phyloP scores from a whole-genome alignment of 345 rosid genomes.

The Luvunga scandens region DNA sequence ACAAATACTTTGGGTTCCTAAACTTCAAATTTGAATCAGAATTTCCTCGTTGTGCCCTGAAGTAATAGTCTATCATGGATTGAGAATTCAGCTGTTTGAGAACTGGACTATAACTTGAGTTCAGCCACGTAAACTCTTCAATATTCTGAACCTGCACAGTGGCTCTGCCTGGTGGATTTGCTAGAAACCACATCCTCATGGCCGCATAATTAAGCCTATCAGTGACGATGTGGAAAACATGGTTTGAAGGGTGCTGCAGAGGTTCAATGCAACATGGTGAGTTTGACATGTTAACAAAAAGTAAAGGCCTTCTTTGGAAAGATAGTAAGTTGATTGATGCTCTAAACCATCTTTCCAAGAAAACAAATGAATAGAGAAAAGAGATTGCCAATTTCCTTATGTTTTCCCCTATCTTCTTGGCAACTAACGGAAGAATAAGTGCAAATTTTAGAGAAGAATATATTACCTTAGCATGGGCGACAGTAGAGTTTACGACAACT shows the following conservation, averaged over 20 bases:
- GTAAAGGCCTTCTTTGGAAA: not conserved
- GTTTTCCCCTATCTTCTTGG: not conserved
- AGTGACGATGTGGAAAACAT: slow-evolving; percentile 91
- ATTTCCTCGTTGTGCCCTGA: slow-evolving; percentile 65
- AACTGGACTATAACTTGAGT: slow-evolving; percentile 94
- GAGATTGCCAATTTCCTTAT: not conserved
- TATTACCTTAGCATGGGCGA: slow-evolving; percentile 77
- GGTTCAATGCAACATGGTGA: slow-evolving; percentile 20
- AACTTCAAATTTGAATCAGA: slow-evolving; percentile 86
- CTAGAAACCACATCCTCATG: slow-evolving; percentile 98
- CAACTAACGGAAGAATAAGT: slow-evolving; percentile 3
- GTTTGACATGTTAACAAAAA: slow-evolving; percentile 12
- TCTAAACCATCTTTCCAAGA: not conserved
- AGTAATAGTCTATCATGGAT: slow-evolving; percentile 91
- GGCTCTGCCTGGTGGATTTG: slow-evolving; percentile 77
- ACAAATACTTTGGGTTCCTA: slow-evolving; percentile 93
- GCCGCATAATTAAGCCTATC: slow-evolving; percentile 96
- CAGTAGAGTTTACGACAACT: slow-evolving; percentile 89
- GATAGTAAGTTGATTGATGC: not conserved
- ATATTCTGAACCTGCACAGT: slow-evolving; percentile 87
- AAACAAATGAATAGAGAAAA: not conserved
- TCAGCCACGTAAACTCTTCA: slow-evolving; percentile 92
- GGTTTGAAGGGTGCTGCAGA: slow-evolving; percentile 80
- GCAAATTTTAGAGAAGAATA: not conserved
- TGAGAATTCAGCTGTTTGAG: slow-evolving; percentile 86